Conservation (phyloP, 2,329 filamentous ascomycete species). For the Fusarium sp. region DNA sequence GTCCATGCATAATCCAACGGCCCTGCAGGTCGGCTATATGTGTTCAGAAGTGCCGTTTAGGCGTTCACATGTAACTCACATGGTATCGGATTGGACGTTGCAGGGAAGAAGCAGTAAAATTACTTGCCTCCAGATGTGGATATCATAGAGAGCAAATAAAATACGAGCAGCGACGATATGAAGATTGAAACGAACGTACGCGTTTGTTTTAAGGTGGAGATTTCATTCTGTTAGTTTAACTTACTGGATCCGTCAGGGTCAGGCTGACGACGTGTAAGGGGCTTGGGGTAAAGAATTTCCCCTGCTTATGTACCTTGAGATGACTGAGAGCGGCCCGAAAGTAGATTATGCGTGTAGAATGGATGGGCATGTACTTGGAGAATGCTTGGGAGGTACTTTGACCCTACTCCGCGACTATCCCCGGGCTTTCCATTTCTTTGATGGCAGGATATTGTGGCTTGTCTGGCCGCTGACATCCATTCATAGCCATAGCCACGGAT, state of each 20-base stretch:
- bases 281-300: slow-evolving; percentile 23
- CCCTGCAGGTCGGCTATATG: background rate
- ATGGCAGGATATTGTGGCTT: slow-evolving; percentile 14
- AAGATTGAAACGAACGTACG: slow-evolving; percentile 52
- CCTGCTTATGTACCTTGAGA: slow-evolving; percentile 14
- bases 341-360: slow-evolving; percentile 1
- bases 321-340: slow-evolving; percentile 7
- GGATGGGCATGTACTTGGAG: slow-evolving; percentile 6
- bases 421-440: slow-evolving; percentile 16
- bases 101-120: slow-evolving; percentile 1
- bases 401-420: slow-evolving; percentile 12
- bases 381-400: slow-evolving; percentile 1
- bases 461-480: slow-evolving; percentile 3
- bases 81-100: background rate
- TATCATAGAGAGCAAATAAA: slow-evolving; percentile 6
- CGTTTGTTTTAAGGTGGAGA: slow-evolving; percentile 2
- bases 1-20: background rate
- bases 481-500: background rate
- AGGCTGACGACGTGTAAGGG: slow-evolving; percentile 45
- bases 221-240: slow-evolving; percentile 49
- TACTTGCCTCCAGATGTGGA: background rate
- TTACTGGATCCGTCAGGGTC: slow-evolving; percentile 36
- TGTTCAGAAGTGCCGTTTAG: background rate
- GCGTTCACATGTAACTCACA: slow-evolving; percentile 2
- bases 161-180: slow-evolving; percentile 8